phyloP scores from a whole-genome alignment of 2,329 filamentous ascomycete species.

The Parasarocladium wereldwijsianum region DNA sequence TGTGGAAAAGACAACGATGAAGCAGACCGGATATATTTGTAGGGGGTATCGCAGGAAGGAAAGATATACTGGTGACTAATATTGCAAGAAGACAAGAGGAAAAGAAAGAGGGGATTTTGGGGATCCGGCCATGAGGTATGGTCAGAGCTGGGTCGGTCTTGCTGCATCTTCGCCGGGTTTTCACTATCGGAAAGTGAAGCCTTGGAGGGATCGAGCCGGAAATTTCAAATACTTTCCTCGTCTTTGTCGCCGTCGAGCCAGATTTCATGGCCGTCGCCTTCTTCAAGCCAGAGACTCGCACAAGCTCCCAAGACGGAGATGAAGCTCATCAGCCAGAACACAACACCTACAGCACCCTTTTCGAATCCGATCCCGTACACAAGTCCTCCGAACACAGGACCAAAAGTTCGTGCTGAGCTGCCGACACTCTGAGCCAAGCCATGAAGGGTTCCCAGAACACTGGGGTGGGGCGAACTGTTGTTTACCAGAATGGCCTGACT shows the following conservation, averaged over 20 bases:
- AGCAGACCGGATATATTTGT: too few relatives aligned
- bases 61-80: too few relatives aligned
- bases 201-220: too few relatives aligned
- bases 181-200: too few relatives aligned
- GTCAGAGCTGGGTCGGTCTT: too few relatives aligned
- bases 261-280: conserved; percentile 52
- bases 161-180: too few relatives aligned
- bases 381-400: conserved; percentile 44
- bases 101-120: too few relatives aligned
- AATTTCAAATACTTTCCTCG: too few relatives aligned
- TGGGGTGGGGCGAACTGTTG: conserved; percentile 32
- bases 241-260: conserved; percentile 44
- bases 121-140: too few relatives aligned
- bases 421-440: conserved; percentile 42
- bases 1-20: too few relatives aligned
- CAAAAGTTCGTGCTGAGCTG: conserved; percentile 42
- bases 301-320: conserved; percentile 33
- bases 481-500: conserved; percentile 31
- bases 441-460: conserved; percentile 30
- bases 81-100: too few relatives aligned
- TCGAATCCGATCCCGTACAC: conserved; percentile 45
- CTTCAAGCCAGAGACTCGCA: conserved; percentile 39
- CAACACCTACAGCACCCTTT: conserved; percentile 39
- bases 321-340: conserved; percentile 40
- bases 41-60: too few relatives aligned